Evolutionary conservation across 2,329 filamentous ascomycete genomes (phyloP).

Genomic region (Neopestalotiopsis sp.): DNA sequence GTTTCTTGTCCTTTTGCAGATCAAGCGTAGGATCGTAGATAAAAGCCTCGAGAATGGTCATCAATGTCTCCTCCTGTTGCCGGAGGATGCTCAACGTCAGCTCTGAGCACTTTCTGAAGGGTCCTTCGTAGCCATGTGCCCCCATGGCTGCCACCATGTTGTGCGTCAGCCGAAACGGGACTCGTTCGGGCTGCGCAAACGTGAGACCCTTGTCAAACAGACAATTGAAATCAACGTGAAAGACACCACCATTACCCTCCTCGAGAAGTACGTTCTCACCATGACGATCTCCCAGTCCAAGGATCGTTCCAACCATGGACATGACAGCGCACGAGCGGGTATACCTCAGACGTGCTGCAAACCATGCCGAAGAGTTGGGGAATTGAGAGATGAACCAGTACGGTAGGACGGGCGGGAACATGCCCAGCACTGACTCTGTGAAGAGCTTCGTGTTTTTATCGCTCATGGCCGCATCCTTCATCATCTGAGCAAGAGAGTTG

Average conservation of each 20-base stretch:
- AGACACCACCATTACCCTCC: slow-evolving; percentile 88
- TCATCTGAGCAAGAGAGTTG: slow-evolving; percentile 63
- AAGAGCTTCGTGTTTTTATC: slow-evolving; percentile 72
- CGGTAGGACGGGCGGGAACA: slow-evolving; percentile 83
- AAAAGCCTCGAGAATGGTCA: slow-evolving; percentile 97
- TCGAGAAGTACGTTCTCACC: slow-evolving; percentile 97
- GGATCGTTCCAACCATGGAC: slow-evolving; percentile 98
- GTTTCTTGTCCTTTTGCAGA: slow-evolving; percentile 75
- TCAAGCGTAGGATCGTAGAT: slow-evolving; percentile 97
- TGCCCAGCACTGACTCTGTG: slow-evolving; percentile 64
- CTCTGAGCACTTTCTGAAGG: slow-evolving; percentile 90
- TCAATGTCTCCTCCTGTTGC: slow-evolving; percentile 92
- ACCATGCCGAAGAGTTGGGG: slow-evolving; percentile 91
- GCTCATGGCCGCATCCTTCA: slow-evolving; percentile 66
- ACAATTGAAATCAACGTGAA: slow-evolving; percentile 99
- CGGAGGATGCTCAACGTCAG: slow-evolving; percentile 83
- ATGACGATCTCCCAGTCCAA: slow-evolving; percentile 92
- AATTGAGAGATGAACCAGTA: slow-evolving; percentile 97
- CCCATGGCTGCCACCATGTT: slow-evolving; percentile 99
- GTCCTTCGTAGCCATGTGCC: slow-evolving; percentile 89
- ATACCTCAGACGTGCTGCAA: slow-evolving; percentile 85
- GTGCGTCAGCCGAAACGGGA: slow-evolving; percentile 95
- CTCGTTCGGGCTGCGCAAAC: slow-evolving; percentile 91
- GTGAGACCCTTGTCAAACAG: slow-evolving; percentile 97
- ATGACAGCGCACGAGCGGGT: slow-evolving; percentile 95